Conservation (phyloP, 2,329 filamentous ascomycete species). For the Neophaeococcomyces aloes region DNA sequence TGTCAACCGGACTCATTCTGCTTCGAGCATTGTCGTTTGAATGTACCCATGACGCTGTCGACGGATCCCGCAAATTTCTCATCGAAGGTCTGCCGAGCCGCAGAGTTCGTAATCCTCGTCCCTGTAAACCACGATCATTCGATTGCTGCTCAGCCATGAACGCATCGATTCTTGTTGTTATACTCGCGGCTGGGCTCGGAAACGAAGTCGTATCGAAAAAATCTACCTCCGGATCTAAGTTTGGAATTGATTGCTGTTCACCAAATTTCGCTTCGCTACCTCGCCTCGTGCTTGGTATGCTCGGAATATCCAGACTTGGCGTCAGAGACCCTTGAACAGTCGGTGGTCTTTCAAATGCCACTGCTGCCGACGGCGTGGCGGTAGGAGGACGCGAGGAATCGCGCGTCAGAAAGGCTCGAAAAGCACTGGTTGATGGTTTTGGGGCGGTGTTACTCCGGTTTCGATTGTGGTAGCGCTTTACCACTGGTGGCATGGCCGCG, state of each 20-base stretch:
- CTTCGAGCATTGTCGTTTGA: neutral
- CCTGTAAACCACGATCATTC: neutral
- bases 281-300: constrained; percentile 27
- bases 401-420: constrained; percentile 62
- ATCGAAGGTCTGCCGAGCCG: constrained; percentile 6
- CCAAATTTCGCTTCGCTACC: constrained; percentile 44
- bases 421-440: constrained; percentile 56
- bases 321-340: constrained; percentile 18
- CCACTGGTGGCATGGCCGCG: constrained; percentile 40
- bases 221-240: constrained; percentile 33
- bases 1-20: constrained; percentile 6
- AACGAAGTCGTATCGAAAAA: constrained; percentile 62
- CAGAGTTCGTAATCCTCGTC: constrained; percentile 4
- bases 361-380: constrained; percentile 15
- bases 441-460: constrained; percentile 86
- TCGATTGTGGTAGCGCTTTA: constrained; percentile 57
- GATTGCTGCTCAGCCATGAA: constrained; percentile 54
- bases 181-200: constrained; percentile 55
- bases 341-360: constrained; percentile 15
- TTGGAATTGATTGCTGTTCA: constrained; percentile 29
- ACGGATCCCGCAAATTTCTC: constrained; percentile 5
- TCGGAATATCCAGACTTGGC: constrained; percentile 32
- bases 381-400: constrained; percentile 22
- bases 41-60: constrained; percentile 2
- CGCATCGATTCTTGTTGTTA: constrained; percentile 90